Base-by-base conservation (phyloP, 495 filamentous ascomycete species). In the Chaetomium tenue region DNA sequence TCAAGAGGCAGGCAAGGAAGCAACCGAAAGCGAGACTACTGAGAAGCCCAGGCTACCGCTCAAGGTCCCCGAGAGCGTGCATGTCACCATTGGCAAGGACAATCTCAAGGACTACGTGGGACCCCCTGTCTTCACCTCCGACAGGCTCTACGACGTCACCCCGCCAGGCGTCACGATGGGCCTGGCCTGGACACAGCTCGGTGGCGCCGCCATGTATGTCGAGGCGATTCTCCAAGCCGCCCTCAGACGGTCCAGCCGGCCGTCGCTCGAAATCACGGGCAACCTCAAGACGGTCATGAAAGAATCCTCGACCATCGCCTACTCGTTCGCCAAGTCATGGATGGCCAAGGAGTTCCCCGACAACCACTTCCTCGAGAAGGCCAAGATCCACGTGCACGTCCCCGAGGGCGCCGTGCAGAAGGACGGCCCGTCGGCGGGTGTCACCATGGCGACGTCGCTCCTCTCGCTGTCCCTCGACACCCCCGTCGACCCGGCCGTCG, bases 81-180 rank as follows among this genome's bases (percentile, higher is more conserved):
- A 94, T 63, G 89, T 99, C 65, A 83, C 77, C 68, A 98, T 99
- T 72, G 84, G 81, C 74, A 95, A 90, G 76, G 91, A 94, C 47
- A 96, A 91, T 64, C 79, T 99, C 66, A 94, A 95, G 75, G 95
- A 99, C 76, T 99, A 97, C 74, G 95, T 99, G 67, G 95, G 95
- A 18, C 93, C 95, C 2, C 92, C 94, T 3, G 82, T 97, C 42
- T 99, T 96, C 78, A 99, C 91, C 22, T 89, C 93, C 13, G 95
- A 99, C 77, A 87, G 95, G 55, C 83, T 99, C 61, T 99, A 97
- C 78, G 95, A 98, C 70, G 85, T 85, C 46, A 96, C 93, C 61
- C 95, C 95, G 9, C 86, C 94, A n/a, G 95, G 95, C 74, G 95
- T 99, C 42, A 92, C 92, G 44, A 99, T 99, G 95, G 95, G 95